These are phyloP conservation scores for Narthecium ossifragum DNA, from an alignment of 106 monocot species.

Conservation along the genomic window DNA sequence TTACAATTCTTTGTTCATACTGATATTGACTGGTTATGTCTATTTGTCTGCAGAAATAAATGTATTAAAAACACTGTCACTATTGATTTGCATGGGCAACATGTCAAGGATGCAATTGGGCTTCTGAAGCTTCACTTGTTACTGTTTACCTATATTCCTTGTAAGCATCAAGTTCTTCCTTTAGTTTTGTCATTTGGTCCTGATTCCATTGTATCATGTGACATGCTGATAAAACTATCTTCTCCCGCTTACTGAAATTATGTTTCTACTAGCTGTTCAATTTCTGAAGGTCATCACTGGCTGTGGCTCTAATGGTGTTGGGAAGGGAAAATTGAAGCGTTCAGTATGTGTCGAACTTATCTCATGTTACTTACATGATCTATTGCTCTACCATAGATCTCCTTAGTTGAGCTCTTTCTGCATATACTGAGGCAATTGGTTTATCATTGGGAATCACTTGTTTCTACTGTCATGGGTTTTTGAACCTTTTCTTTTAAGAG, in stretches of 20 bases:
- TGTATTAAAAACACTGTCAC: conserved; percentile 62
- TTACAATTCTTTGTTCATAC: neutral
- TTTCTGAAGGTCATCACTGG: conserved; percentile 97
- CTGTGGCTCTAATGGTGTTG: conserved; percentile 55
- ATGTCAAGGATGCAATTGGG: conserved; percentile 74
- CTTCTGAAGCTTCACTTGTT: conserved; percentile 85
- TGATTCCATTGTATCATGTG: neutral
- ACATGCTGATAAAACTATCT: neutral
- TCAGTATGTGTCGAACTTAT: conserved; percentile 35
- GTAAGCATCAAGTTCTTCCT: conserved; percentile 36
- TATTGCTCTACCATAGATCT: neutral
- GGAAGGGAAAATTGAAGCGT: conserved; percentile 67
- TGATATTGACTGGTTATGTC: neutral
- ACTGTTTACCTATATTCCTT: conserved; percentile 64
- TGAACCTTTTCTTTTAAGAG: too few species aligned
- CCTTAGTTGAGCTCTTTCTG: neutral
- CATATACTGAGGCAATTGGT: neutral
- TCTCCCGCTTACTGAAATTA: conserved; percentile 5
- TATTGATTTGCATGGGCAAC: conserved; percentile 95
- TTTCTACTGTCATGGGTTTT: too few species aligned
- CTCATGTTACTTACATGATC: too few species aligned
- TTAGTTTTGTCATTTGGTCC: neutral
- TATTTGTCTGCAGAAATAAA: conserved; percentile 62
- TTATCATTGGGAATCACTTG: neutral
- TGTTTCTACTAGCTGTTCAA: conserved; percentile 41